Conservation (phyloP, 345 rosid genomes). For the Hibiscus mutabilis region DNA sequence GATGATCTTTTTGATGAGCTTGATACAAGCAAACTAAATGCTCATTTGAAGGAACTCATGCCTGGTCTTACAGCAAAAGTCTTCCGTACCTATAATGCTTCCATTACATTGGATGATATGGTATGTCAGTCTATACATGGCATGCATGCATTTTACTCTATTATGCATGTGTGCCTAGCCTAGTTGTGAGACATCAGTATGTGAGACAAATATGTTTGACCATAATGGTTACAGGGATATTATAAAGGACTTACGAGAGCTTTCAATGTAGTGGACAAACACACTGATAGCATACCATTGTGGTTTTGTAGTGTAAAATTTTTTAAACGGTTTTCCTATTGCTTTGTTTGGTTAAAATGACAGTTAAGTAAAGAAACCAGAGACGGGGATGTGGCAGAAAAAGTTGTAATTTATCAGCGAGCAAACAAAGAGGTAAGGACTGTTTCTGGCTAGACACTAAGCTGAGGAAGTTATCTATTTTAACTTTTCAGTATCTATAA, state of each 20-base stretch:
- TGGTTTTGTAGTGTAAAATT: background rate
- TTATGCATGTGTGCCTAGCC: background rate
- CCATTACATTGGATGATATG: constrained; percentile 81
- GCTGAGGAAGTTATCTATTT: background rate
- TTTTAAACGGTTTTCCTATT: background rate
- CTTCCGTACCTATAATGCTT: constrained; percentile 97
- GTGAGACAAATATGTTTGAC: background rate
- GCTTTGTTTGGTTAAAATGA: constrained; percentile 16
- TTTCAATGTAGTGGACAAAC: background rate
- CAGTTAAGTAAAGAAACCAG: constrained; percentile 69
- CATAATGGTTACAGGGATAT: background rate
- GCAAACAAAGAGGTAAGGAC: constrained; percentile 85
- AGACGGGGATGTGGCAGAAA: constrained; percentile 72
- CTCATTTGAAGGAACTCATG: constrained; percentile 94
- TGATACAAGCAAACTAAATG: constrained; percentile 85
- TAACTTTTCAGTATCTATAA: background rate
- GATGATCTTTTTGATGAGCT: constrained; percentile 86
- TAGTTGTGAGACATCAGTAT: background rate
- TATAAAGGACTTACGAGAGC: background rate
- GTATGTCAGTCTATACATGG: constrained; percentile 31
- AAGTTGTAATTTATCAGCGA: constrained; percentile 60
- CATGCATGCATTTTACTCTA: background rate
- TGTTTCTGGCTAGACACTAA: background rate
- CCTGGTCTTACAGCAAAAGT: constrained; percentile 99
- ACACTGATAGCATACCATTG: background rate